Base-by-base conservation (phyloP, 148 eudicot genomes). In the Arbutus unedo region DNA sequence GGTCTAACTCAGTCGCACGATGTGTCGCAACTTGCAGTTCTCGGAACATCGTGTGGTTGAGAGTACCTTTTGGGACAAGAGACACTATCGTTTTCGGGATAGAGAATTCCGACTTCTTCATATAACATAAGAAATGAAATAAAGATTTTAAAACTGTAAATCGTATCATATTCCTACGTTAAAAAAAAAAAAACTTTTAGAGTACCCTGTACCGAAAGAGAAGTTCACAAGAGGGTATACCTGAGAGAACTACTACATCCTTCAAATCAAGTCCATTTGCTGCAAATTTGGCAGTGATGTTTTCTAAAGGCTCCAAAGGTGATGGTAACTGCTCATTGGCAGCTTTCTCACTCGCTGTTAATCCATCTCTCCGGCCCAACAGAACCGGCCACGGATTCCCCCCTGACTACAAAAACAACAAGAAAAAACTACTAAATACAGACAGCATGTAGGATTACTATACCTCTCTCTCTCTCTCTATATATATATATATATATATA, bases 191-290 rank as follows among this genome's bases (percentile, higher is more conserved):
- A n/a, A 60, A 31, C 71, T 8, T 11, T 66, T 11, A 31, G 68
- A 31, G 44, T 66, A 66, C 71, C 67, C 44, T 11, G 44, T 66
- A 66, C 71, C 67, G 16, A 13, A 73, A 45, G 53, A 44, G 76
- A 71, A 73, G 76, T 45, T 18, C 13, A 16, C 76, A 73, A 73
- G 76, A 72, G 44, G 23, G 38, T 31, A 31, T 77, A 88, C 92
- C 93, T 81, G 91, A 90, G 25, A 90, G 89, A 48, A 83, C 93
- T 41, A 90, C 93, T 77, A 90, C 83, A 85, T 90, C 92, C 74
- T 77, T 90, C 51, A 83, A 74, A 59, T 90, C 93, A 66, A 90
- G 91, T 44, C 91, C 93, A 15, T 85, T 83, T 56, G 88, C 68
- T 41, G 81, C 51, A 81, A 90, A 90, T 77, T 89, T 90, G 14